Evolutionary conservation across 2,329 filamentous ascomycete species (phyloP).

Genomic region (Leptographium flavum): DNA sequence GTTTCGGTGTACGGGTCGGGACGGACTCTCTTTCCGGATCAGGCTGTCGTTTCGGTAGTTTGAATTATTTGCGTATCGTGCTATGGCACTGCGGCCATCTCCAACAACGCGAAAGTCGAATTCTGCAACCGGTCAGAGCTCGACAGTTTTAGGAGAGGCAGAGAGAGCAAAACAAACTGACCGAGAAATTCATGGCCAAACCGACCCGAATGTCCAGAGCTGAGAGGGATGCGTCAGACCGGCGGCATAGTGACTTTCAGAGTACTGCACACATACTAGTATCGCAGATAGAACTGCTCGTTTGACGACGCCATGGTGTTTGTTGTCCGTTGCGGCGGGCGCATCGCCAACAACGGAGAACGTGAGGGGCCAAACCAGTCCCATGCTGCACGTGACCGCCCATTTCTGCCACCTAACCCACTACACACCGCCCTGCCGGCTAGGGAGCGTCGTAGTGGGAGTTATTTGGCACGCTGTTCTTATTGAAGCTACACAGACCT

Average conservation of each 20-base stretch:
- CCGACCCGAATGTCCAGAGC: conserved; percentile 91
- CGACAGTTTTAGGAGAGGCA: conserved; percentile 8
- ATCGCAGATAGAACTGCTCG: conserved; percentile 89
- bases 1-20: neutral
- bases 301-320: conserved; percentile 41
- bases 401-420: conserved; percentile 11
- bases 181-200: conserved; percentile 98
- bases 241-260: neutral
- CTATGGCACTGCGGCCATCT: conserved; percentile 84
- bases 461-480: conserved; percentile 13
- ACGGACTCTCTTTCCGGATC: conserved; percentile 96
- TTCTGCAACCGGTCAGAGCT: conserved; percentile 39
- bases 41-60: conserved; percentile 98
- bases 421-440: conserved; percentile 10
- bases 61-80: conserved; percentile 97
- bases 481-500: conserved; percentile 2
- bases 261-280: conserved; percentile 79
- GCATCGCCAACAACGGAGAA: too few species aligned
- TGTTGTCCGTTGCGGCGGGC: too few species aligned
- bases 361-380: too few species aligned
- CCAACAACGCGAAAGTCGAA: conserved; percentile 91
- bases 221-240: conserved; percentile 22
- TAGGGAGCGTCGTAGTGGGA: conserved; percentile 6
- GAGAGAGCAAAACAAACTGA: conserved; percentile 24
- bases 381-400: conserved; percentile 4